phyloP scores from a whole-genome alignment of 768 basidiomycete species.

The Podaxis mareebaensis region DNA sequence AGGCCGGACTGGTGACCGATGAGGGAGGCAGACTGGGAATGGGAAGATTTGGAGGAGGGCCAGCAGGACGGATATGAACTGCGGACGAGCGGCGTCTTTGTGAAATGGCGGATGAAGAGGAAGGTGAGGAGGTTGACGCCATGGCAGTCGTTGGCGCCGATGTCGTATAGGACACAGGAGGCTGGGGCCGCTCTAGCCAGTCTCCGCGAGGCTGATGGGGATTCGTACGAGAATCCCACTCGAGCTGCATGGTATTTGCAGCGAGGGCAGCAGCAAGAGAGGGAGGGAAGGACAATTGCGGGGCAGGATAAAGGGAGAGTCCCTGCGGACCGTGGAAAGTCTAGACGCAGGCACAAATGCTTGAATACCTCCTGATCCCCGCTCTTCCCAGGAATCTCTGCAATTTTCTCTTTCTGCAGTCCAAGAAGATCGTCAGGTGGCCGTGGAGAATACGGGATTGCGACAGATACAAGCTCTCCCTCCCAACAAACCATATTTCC shows the following conservation, averaged over 20 bases:
- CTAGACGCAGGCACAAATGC: neutral
- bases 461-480: neutral
- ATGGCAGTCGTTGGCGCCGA: slow-evolving; percentile 24
- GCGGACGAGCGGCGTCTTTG: slow-evolving; percentile 73
- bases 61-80: slow-evolving; percentile 62
- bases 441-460: neutral
- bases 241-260: slow-evolving; percentile 36
- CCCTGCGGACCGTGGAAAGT: neutral
- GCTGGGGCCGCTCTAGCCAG: slow-evolving; percentile 35
- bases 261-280: neutral
- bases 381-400: slow-evolving; percentile 1
- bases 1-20: slow-evolving; percentile 18
- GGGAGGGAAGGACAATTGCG: neutral
- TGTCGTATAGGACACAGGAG: slow-evolving; percentile 33
- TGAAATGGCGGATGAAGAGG: slow-evolving; percentile 30
- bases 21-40: slow-evolving; percentile 65
- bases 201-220: slow-evolving; percentile 32
- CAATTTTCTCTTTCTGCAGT: neutral
- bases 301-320: slow-evolving; percentile 3
- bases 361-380: neutral
- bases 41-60: slow-evolving; percentile 72
- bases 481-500: neutral
- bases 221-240: slow-evolving; percentile 34
- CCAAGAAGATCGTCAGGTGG: slow-evolving; percentile 5
- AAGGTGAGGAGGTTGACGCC: slow-evolving; percentile 18